Evolutionary conservation across 345 rosid genomes (phyloP).

Genomic region (Eucalyptus paniculata): DNA sequence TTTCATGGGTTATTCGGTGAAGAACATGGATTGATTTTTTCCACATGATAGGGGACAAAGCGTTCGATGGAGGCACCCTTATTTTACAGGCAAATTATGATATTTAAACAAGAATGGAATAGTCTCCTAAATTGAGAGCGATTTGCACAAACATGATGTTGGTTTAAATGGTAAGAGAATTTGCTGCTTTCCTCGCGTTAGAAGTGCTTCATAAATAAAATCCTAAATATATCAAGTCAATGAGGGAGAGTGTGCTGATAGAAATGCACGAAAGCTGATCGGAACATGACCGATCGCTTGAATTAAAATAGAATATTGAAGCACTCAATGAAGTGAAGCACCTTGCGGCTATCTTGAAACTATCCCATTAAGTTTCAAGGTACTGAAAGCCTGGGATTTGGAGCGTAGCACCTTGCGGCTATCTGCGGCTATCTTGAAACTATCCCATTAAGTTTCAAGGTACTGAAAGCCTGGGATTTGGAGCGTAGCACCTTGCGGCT

Average conservation of each 20-base stretch:
- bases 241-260: not conserved
- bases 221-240: not conserved
- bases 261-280: not conserved
- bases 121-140: not conserved
- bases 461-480: not conserved
- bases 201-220: not conserved
- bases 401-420: not conserved
- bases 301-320: not conserved
- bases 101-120: not conserved
- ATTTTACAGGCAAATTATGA: not conserved
- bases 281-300: not conserved
- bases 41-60: not conserved
- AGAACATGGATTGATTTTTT: not conserved
- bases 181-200: not conserved
- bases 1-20: not conserved
- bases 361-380: not conserved
- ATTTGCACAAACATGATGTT: not conserved
- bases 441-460: not conserved
- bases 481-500: not conserved
- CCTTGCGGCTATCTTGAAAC: not conserved
- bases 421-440: not conserved
- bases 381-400: not conserved
- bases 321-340: not conserved
- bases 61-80: not conserved
- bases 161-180: not conserved